Evolutionary conservation across 164 flowering plant genomes (phyloP), one percentile per base, ranked within the genome.

Genomic region (Dillenia suffruticosa): DNA sequence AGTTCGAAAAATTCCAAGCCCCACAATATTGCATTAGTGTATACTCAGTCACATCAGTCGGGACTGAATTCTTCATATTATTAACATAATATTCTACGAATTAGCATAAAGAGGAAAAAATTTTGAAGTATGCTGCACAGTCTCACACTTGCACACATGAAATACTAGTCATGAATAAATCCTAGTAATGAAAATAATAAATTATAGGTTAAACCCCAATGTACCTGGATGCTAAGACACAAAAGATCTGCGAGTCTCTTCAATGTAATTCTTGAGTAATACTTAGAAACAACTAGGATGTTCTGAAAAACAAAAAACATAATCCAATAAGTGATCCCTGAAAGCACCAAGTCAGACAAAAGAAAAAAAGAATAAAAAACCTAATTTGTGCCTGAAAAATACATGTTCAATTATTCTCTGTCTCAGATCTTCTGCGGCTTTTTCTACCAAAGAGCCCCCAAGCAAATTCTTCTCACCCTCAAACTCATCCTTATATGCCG

Each of bases 401-500:
- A 90, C 99, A 78, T 94, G 99, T 71, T 94, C 99, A 71, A 91
- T 94, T 43, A 94, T 84, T 73, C 99, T 86, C 61, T 85, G 86
- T 56, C 61, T 84, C 11, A 94, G 77, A 83, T 94, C 97, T 67
- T 89, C 97, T 9, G 88, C 90, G 5, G 99, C 99, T 66, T 89
- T 94, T 49, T 84, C 96, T 56, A 81, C 86, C 65, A 94, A 80
- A 32, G 88, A 60, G 26, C 97, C 96, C 46, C 97, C 99, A 72
- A 80, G 85, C 87, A 91, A 76, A 68, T 69, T 75, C 74, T 82
- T 94, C 79, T 94, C 97, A 64, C 72, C 84, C 63, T 88, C 94
- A 79, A 91, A 91, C 68, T 89, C 97, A 63, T 72, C 85, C 63
- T 72, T 72, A 54, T 79, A 94, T 64, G 83, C 67, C 51, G 77